Percentiles rank a stretch among this genome's conserved stretches.
phyloP scores from a whole-genome alignment of 2,329 filamentous ascomycete species.

The Fusarium sp. region DNA sequence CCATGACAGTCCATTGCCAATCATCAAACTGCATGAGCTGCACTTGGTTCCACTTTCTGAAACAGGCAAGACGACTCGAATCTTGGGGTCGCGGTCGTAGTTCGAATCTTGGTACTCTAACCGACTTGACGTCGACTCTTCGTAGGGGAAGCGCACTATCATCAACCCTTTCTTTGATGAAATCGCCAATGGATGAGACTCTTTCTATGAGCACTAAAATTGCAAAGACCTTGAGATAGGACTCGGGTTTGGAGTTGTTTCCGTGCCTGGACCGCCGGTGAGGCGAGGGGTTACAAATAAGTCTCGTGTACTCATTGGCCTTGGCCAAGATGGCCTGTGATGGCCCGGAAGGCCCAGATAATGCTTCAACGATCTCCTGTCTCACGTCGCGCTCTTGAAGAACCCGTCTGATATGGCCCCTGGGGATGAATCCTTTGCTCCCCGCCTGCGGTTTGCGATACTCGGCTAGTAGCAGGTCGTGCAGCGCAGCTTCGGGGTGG shows the following conservation, averaged over 20 bases:
- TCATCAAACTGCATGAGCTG: slow-evolving; percentile 4
- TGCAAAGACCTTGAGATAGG: slow-evolving; percentile 1
- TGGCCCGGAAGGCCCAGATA: neutral
- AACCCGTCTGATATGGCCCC: neutral
- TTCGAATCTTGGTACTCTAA: neutral
- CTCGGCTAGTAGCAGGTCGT: slow-evolving; percentile 4
- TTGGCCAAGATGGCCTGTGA: neutral
- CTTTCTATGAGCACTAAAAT: slow-evolving; percentile 4
- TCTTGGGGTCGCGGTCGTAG: neutral
- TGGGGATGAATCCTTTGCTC: slow-evolving; percentile 5
- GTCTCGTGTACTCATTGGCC: neutral
- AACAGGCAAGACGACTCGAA: neutral
- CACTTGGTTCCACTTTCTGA: neutral
- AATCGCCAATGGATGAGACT: neutral
- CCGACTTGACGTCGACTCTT: neutral
- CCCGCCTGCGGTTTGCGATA: neutral
- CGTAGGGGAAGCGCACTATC: neutral
- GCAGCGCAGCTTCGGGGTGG: neutral
- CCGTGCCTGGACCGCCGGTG: no score
- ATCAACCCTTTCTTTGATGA: neutral
- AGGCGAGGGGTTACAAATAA: neutral
- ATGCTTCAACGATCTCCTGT: neutral
- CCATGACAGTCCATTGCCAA: slow-evolving; percentile 13
- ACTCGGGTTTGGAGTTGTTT: neutral
- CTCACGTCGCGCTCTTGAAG: neutral